Conservation (phyloP, 164 flowering plant genomes). For the Macadamia tetraphylla region DNA sequence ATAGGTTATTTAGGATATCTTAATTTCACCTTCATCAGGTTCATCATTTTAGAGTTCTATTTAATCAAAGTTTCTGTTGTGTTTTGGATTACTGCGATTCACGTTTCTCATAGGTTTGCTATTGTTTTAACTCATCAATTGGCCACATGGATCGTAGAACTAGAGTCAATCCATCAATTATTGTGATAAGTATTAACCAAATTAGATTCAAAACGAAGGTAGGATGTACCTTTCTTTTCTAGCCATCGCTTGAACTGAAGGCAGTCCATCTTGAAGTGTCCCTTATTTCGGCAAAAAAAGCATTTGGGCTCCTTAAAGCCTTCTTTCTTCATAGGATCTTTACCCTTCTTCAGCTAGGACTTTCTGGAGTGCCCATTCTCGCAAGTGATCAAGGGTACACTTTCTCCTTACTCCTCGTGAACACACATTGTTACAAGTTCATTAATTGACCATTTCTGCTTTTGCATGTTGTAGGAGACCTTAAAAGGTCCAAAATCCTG, state of each 20-base stretch:
- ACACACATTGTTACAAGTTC: conserved; percentile 9
- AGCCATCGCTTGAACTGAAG: not conserved
- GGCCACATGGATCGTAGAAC: not conserved
- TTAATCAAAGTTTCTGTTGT: too few species aligned
- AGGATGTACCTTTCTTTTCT: conserved; percentile 6
- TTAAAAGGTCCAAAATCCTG: not conserved
- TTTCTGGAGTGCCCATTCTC: not conserved
- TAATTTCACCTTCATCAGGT: too few species aligned
- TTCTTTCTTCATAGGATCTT: not conserved
- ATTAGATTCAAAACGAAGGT: conserved; percentile 6
- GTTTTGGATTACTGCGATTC: too few species aligned
- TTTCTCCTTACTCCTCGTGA: conserved; percentile 2
- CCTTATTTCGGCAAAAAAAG: conserved; percentile 2
- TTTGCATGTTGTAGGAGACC: conserved; percentile 9
- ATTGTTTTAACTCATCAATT: too few species aligned
- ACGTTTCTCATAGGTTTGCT: too few species aligned
- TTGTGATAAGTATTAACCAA: not conserved
- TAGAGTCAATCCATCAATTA: not conserved
- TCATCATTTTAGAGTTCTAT: too few species aligned
- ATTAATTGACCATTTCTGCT: conserved; percentile 3
- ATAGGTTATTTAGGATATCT: too few species aligned
- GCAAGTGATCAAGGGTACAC: not conserved
- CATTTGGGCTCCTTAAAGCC: not conserved
- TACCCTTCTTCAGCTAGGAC: not conserved
- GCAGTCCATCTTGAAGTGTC: conserved; percentile 4